Percentiles rank a stretch among this genome's conserved stretches.
phyloP scores from a whole-genome alignment of 2,329 filamentous ascomycete species.

The Aspergillus aculeatus region DNA sequence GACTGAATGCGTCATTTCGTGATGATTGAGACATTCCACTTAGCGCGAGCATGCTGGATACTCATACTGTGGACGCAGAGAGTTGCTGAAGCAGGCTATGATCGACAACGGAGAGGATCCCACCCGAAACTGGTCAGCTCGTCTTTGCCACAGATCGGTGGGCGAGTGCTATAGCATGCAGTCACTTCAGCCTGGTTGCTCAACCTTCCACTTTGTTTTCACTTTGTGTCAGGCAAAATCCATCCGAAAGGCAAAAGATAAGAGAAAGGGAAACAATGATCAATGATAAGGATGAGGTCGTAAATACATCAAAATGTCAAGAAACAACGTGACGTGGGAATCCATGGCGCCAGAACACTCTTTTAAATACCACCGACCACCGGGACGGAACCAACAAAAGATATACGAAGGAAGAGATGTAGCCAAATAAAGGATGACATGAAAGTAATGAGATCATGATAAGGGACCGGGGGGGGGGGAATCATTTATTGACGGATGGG shows the following conservation, averaged over 20 bases:
- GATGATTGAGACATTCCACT: neutral
- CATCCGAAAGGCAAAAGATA: neutral
- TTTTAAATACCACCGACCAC: conserved; percentile 29
- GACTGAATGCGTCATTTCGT: neutral
- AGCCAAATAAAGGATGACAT: conserved; percentile 7
- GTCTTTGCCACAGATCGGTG: neutral
- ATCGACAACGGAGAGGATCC: neutral
- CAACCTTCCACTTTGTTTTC: neutral
- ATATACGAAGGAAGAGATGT: conserved; percentile 11
- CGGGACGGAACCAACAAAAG: conserved; percentile 10
- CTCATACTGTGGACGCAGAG: neutral
- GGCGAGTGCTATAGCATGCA: neutral
- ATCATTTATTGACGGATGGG: conserved; percentile 60
- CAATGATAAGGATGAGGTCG: conserved; percentile 1
- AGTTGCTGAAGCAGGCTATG: neutral
- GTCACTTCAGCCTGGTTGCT: neutral
- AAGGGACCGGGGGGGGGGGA: neutral
- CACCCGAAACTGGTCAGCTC: neutral
- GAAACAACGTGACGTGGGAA: conserved; percentile 14
- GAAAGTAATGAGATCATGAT: conserved; percentile 7
- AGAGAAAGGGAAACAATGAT: neutral
- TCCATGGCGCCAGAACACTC: conserved; percentile 35
- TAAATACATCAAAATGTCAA: conserved; percentile 14
- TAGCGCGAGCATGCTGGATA: neutral
- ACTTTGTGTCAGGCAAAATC: neutral